These are phyloP conservation scores for Moricandia moricandioides DNA, from an alignment of 345 rosid genomes.

Conservation along the genomic window DNA sequence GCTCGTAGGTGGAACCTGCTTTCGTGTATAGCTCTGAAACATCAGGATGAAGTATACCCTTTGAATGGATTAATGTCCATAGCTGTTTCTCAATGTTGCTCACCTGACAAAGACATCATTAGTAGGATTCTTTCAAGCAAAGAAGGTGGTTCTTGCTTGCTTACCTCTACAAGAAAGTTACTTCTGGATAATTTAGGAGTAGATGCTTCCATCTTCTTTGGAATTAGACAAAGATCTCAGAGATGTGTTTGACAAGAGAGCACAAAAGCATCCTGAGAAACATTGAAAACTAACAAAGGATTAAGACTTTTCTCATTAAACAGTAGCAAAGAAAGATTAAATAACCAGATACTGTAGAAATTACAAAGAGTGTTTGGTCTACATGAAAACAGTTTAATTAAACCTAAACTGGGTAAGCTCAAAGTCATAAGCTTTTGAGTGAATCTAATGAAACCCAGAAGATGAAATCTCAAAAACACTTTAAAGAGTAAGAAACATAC, in stretches of 20 bases:
- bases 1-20: constrained; percentile 64
- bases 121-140: constrained; percentile 4
- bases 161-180: constrained; percentile 55
- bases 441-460: constrained; percentile 19
- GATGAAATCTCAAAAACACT: neutral
- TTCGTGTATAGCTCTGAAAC: constrained; percentile 56
- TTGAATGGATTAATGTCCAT: constrained; percentile 50
- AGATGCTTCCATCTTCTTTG: constrained; percentile 24
- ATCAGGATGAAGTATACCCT: constrained; percentile 54
- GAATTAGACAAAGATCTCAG: constrained; percentile 6
- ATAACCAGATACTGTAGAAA: constrained; percentile 7
- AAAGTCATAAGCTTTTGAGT: constrained; percentile 15
- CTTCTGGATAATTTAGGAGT: constrained; percentile 10
- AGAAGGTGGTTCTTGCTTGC: constrained; percentile 17
- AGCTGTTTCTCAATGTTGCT: constrained; percentile 63
- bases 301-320: too few relatives aligned
- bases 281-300: neutral
- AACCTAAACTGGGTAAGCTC: neutral
- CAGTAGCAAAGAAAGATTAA: neutral
- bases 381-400: constrained; percentile 10
- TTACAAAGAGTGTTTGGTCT: constrained; percentile 20
- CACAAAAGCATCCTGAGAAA: constrained; percentile 18
- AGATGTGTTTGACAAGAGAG: neutral
- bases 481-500: constrained; percentile 11
- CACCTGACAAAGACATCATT: constrained; percentile 46